These are phyloP conservation scores for Cicer arietinum DNA, from an alignment of 306 rosid species.

Conservation along the genomic window DNA sequence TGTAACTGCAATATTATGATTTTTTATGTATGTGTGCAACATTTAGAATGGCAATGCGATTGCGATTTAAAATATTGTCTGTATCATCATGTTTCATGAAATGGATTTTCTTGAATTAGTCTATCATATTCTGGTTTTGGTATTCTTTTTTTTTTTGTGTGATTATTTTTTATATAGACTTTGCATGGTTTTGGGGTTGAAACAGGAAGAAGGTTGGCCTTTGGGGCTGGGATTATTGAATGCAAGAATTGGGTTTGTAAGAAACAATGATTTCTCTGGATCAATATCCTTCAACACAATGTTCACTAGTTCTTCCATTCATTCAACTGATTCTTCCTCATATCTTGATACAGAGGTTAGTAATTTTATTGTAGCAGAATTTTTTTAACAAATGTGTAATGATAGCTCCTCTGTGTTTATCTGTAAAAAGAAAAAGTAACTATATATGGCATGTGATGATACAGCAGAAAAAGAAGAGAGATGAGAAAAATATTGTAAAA, in stretches of 20 bases:
- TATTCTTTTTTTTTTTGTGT: not conserved
- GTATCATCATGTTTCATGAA: not conserved
- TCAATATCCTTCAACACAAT: constrained; percentile 79
- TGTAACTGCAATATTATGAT: not conserved
- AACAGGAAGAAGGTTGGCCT: constrained; percentile 92
- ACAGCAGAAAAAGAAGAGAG: constrained; percentile 1
- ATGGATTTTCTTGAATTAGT: not conserved
- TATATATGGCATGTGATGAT: not conserved
- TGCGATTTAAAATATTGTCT: not conserved
- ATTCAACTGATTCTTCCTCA: constrained; percentile 59
- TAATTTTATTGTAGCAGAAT: not conserved
- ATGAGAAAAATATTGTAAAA: not conserved
- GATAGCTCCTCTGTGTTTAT: not conserved
- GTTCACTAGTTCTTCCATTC: constrained; percentile 60
- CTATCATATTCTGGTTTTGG: not conserved
- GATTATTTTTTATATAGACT: not conserved
- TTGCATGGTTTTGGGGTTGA: constrained; percentile 10
- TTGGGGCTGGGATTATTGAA: constrained; percentile 70
- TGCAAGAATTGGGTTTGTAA: constrained; percentile 63
- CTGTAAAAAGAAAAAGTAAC: constrained; percentile 1
- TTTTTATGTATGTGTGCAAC: not conserved
- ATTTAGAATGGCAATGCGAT: not conserved
- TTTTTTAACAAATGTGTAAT: not conserved
- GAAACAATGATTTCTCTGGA: constrained; percentile 60
- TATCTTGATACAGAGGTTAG: constrained; percentile 73